Evolutionary conservation across 495 filamentous ascomycete species (phyloP), one percentile per base, ranked within the genome.

Genomic region (Glonium stellatum): DNA sequence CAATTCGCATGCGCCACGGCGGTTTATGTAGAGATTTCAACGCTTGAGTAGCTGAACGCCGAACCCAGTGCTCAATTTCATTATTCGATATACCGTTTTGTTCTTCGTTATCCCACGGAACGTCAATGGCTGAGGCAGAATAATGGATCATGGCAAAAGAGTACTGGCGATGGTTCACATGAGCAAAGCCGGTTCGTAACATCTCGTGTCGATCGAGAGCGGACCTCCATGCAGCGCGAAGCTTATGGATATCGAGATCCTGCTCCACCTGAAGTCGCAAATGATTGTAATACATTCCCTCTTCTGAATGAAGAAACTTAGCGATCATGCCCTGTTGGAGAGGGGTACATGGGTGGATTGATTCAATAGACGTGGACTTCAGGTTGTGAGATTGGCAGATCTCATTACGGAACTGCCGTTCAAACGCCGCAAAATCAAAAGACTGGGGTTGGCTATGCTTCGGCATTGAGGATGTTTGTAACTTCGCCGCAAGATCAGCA

Each of bases 91-190:
- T 55, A 36, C 71, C 60, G 1, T 58, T 48, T 0, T 35, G 15
- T 61, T 71, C 65, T 6, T 13, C 31, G n/a, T 52, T 46, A n/a
- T 69, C 57, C 78, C 78, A 82, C 19, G 80, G 80, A 4, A 83
- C 21, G 1, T 63, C 54, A 15, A 71, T 59, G 1, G 59, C 55
- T 12, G 61, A 51, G 27, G 62, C 47, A 0, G 50, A 41, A 64
- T 84, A 84, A 25, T 81, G 80, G 10, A 90, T 65, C 84, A 89
- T 89, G 1, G 83, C 84, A 66, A 87, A 90, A 0, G 83, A 76
- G 62, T 75, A 71, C 2, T 79, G 67, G 12, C 12, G 12, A 21
- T 70, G 54, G 6, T 72, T 51, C 13, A 70, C 11, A 3, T 62
- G 49, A 48, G 55, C 54, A 56, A 76, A 77, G 1, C 74, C 75